Percentiles rank a stretch among this genome's conserved stretches.
These are phyloP conservation scores for Kodamaea fukazawae DNA, from an alignment of 805 yeast genomes.

Conservation along the genomic window DNA sequence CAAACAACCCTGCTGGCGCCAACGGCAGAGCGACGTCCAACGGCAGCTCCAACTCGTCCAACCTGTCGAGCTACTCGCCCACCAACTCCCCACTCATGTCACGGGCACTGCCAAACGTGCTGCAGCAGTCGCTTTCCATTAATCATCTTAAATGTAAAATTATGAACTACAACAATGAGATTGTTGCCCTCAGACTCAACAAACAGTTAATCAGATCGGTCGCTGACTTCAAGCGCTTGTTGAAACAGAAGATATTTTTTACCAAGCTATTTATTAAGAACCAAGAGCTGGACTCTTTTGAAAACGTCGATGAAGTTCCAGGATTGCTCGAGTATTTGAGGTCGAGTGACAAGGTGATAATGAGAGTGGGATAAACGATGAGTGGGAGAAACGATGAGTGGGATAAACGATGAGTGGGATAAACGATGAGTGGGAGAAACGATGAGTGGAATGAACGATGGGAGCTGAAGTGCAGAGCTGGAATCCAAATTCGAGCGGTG, in stretches of 20 bases:
- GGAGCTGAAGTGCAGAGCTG: not conserved
- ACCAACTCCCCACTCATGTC: conserved; percentile 10
- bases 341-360: conserved; percentile 19
- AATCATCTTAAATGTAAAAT: conserved; percentile 27
- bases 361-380: conserved; percentile 15
- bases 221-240: conserved; percentile 24
- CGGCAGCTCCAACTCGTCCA: conserved; percentile 6
- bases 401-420: too few species aligned
- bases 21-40: conserved; percentile 5
- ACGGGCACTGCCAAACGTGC: conserved; percentile 6
- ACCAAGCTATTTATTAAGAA: conserved; percentile 26
- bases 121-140: not conserved
- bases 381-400: too few species aligned
- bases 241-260: conserved; percentile 25
- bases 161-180: conserved; percentile 24
- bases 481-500: too few species aligned
- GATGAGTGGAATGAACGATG: not conserved
- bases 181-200: conserved; percentile 24
- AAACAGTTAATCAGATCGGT: conserved; percentile 21
- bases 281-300: conserved; percentile 21
- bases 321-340: conserved; percentile 19
- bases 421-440: not conserved
- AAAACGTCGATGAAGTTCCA: conserved; percentile 24
- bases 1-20: not conserved
- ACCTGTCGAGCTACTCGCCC: conserved; percentile 4